Percentiles rank a stretch among this genome's conserved stretches.
These are phyloP conservation scores for Stellera chamaejasme DNA, from an alignment of 345 rosid species.

Conservation along the genomic window DNA sequence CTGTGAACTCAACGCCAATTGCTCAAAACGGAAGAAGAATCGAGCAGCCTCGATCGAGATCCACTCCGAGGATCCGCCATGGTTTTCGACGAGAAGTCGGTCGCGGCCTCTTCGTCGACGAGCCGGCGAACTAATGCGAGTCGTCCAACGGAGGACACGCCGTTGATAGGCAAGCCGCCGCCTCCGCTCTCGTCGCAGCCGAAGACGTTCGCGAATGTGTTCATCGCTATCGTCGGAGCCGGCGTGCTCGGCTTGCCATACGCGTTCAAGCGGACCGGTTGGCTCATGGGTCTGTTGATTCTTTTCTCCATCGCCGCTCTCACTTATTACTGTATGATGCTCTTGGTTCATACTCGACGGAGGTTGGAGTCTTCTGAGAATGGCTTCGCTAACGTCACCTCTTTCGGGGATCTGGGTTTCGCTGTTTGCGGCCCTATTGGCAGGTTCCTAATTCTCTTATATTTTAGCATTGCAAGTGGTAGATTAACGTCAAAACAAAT, in stretches of 20 bases:
- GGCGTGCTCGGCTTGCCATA: slow-evolving; percentile 91
- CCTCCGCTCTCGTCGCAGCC: slow-evolving; percentile 50
- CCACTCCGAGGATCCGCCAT: slow-evolving; percentile 8
- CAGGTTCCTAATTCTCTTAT: slow-evolving; percentile 41
- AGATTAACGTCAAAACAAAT: no score
- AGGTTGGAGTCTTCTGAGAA: slow-evolving; percentile 37
- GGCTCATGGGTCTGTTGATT: slow-evolving; percentile 65
- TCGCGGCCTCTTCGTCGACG: slow-evolving; percentile 34
- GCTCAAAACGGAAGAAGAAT: no score
- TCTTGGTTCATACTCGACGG: slow-evolving; percentile 64
- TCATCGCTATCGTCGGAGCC: slow-evolving; percentile 84
- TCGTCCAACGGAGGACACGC: slow-evolving; percentile 46
- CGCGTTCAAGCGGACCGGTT: slow-evolving; percentile 81
- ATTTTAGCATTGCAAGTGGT: neutral
- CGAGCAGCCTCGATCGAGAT: no score
- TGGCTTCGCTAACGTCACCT: slow-evolving; percentile 38
- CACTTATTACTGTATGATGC: slow-evolving; percentile 73
- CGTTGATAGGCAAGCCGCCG: slow-evolving; percentile 37
- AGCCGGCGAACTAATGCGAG: slow-evolving; percentile 14
- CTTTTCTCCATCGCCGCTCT: slow-evolving; percentile 49
- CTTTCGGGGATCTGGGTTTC: slow-evolving; percentile 84
- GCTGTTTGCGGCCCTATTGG: slow-evolving; percentile 68
- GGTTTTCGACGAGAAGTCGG: slow-evolving; percentile 29
- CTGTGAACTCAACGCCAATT: no score
- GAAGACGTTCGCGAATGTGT: slow-evolving; percentile 86